These are phyloP conservation scores for Phytophthora pinifolia DNA, from an alignment of 352 stramenopile genomes.

Conservation along the genomic window DNA sequence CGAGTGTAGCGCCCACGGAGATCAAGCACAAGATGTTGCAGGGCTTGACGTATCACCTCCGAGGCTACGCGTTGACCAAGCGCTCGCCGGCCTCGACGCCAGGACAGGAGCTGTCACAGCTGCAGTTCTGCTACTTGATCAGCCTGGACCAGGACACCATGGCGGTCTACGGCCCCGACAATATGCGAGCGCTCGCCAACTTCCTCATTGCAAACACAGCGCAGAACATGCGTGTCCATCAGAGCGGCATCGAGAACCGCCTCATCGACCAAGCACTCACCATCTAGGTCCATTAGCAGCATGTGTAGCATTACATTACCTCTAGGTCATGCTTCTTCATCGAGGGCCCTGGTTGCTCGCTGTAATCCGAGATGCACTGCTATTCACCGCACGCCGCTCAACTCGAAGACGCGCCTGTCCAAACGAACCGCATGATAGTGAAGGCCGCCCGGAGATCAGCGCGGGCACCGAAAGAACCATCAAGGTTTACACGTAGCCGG, in stretches of 20 bases:
- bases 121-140: constrained; percentile 54
- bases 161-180: constrained; percentile 19
- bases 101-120: constrained; percentile 33
- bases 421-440: no score
- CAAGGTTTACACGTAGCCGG: no score
- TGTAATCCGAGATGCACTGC: no score
- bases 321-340: no score
- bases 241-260: constrained; percentile 45
- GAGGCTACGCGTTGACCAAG: constrained; percentile 58
- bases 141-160: constrained; percentile 41
- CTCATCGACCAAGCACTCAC: constrained; percentile 30
- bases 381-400: no score
- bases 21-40: constrained; percentile 46
- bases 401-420: no score
- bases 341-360: no score
- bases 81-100: constrained; percentile 27
- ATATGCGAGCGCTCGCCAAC: constrained; percentile 40
- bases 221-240: constrained; percentile 38
- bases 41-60: constrained; percentile 41
- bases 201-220: constrained; percentile 42
- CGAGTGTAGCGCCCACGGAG: constrained; percentile 50
- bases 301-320: no score
- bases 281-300: background rate
- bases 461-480: no score
- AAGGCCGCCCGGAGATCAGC: no score